Percentiles rank a stretch among this genome's conserved stretches.
These are phyloP conservation scores for Lipomyces sp. DNA, from an alignment of 805 yeast genomes.

Conservation along the genomic window DNA sequence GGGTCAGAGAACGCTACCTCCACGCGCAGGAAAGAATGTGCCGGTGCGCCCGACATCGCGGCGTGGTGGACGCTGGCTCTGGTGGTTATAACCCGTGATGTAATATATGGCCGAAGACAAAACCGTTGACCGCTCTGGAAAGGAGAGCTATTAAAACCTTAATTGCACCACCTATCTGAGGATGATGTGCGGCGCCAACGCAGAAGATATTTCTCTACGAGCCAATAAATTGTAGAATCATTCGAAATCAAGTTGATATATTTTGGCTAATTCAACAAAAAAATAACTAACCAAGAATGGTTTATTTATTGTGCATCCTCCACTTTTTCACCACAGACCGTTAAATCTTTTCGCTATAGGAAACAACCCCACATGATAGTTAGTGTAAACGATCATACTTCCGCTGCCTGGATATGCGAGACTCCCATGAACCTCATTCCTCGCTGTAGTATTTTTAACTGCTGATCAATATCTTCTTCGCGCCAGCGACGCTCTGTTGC, in stretches of 20 bases:
- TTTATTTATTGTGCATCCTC: neutral
- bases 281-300: neutral
- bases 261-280: neutral
- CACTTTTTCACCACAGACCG: neutral
- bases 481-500: slow-evolving; percentile 29
- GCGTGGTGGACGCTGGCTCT: neutral
- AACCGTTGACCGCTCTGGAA: neutral
- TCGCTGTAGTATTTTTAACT: slow-evolving; percentile 28
- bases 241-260: neutral
- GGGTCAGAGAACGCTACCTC: slow-evolving; percentile 48
- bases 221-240: neutral
- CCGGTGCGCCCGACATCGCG: slow-evolving; percentile 24
- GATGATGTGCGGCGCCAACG: too few species aligned
- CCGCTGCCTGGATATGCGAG: neutral
- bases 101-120: neutral
- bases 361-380: neutral
- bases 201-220: too few species aligned
- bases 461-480: slow-evolving; percentile 30
- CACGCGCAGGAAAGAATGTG: slow-evolving; percentile 39
- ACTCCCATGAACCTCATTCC: slow-evolving; percentile 26
- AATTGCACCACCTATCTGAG: too few species aligned
- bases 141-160: too few species aligned
- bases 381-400: neutral
- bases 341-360: neutral
- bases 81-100: neutral